Base-by-base conservation (phyloP, 2,329 filamentous ascomycete species). In the Neofusicoccum cordaticola region DNA sequence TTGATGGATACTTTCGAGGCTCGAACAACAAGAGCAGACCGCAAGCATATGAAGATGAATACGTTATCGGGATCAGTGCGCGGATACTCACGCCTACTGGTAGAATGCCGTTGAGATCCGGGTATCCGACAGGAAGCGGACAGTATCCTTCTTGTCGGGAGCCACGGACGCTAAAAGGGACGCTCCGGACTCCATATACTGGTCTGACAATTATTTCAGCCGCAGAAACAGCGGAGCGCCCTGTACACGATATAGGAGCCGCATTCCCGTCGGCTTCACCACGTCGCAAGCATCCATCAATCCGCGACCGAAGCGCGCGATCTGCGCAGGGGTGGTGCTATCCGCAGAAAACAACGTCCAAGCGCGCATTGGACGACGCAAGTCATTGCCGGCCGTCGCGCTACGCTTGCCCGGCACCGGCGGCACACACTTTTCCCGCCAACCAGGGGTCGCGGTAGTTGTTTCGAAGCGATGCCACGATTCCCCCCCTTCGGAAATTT, bases 401-500 rank as follows among this genome's bases (percentile, higher is more conserved):
- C 13, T 9, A 13, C 22, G n/a, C 27, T 8, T 35, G n/a, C 22
- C 22, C 22, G 22, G 22, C 15, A 1, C 1, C 0, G 11, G 27
- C 41, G 56, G 56, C 56, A 42, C 19, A 6, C 2, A 58, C 12
- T 45, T 45, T 8, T 22, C 7, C 44, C 34, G 37, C 37, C 37
- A 15, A 47, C 41, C n/a, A 60, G n/a, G 41, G 42, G 27, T 2
- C 27, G 53, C 15, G 45, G 17, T 22, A n/a, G 15, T 19, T 27
- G 56, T 60, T 60, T 60, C 56, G 56, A 47, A 47, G 41, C 56
- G 27, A 45, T 60, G 41, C 17, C 42, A 42, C 22, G 50, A 31
- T 50, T 52, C 31, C 34, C 39, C 39, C 56, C 56, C 44, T 60
- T 60, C 56, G 56, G 56, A 60, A 60, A 60, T 60, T 60, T 60